Evolutionary conservation across 2,329 filamentous ascomycete genomes (phyloP).

Genomic region (Cercospora citrullina): DNA sequence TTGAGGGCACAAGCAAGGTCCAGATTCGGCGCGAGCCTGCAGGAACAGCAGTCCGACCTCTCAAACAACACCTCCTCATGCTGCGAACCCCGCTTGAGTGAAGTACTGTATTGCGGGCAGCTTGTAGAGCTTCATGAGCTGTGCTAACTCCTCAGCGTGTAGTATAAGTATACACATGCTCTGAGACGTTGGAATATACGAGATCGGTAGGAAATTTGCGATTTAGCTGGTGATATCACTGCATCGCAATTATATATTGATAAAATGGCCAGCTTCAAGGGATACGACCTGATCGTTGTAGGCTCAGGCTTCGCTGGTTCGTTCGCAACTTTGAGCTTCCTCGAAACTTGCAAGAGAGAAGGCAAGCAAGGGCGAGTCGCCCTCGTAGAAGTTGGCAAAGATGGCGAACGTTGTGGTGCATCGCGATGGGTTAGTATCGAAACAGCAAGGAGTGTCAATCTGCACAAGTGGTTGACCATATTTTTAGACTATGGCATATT

Average conservation of each 20-base stretch:
- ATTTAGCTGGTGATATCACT: background rate
- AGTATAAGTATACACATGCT: background rate
- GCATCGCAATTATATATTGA: background rate
- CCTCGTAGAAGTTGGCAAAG: slow-evolving; percentile 43
- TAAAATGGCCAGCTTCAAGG: slow-evolving; percentile 33
- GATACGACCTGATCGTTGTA: slow-evolving; percentile 45
- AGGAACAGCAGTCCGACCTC: slow-evolving; percentile 20
- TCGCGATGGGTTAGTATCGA: slow-evolving; percentile 39
- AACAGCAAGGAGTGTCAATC: background rate
- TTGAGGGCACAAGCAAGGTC: slow-evolving; percentile 1
- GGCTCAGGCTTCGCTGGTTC: slow-evolving; percentile 45
- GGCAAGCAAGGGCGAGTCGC: slow-evolving; percentile 43
- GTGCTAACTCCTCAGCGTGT: background rate
- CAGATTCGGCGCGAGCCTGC: slow-evolving; percentile 11
- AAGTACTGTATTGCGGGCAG: slow-evolving; percentile 13
- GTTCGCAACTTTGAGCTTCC: slow-evolving; percentile 45
- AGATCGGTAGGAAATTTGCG: background rate
- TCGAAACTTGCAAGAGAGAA: slow-evolving; percentile 42
- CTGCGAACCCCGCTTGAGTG: slow-evolving; percentile 21
- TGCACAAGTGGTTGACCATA: background rate
- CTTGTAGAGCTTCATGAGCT: slow-evolving; percentile 11
- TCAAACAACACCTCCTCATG: slow-evolving; percentile 15
- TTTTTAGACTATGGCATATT: slow-evolving; percentile 43
- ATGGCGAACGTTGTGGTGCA: slow-evolving; percentile 45
- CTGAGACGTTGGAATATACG: background rate